Base-by-base conservation (phyloP, 768 basidiomycete genomes). In the Hericium alpestre region DNA sequence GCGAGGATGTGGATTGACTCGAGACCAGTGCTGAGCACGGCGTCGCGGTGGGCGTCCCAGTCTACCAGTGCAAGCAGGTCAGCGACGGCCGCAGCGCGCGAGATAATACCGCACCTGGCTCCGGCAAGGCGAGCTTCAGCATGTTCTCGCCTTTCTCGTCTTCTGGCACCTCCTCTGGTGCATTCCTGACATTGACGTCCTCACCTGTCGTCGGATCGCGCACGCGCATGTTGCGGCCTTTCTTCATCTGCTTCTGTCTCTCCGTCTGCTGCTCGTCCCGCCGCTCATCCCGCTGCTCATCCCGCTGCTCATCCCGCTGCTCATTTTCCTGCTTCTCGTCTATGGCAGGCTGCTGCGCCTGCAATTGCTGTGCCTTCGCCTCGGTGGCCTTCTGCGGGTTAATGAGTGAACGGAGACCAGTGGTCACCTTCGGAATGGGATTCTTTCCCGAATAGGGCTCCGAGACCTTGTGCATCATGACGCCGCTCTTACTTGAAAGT, bases 191-290 rank as follows among this genome's bases (percentile, higher is more conserved):
- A 51, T 75, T 72, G 55, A 78, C 71, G 55, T 77, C 74, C 46
- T 70, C 70, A 6, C 77, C 78, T 4, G 79, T 80, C 23, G 71
- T 71, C 1, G 79, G 79, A 59, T 80, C 79, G 53, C 70, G 67
- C n/a, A 77, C 76, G 38, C 61, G 65, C 66, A 70, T 65, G 32
- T 51, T 61, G 52, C 63, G 59, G 22, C 70, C 70, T 56, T 70
- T 67, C 15, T 64, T 61, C 40, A 71, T 65, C 56, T 61, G 53
- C 20, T 56, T 49, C 4, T 66, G 65, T 2, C 56, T 56, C 59
- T 63, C 61, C 62, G 64, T 56, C 7, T 63, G 69, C 57, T 65
- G 57, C 39, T 65, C 60, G 57, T 68, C 62, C 40, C 67, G n/a
- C n/a, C n/a, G n/a, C n/a, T n/a, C n/a, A n/a, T n/a, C n/a, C n/a